phyloP scores from a whole-genome alignment of 2,329 filamentous ascomycete genomes.

The Fonsecaea pedrosoi region DNA sequence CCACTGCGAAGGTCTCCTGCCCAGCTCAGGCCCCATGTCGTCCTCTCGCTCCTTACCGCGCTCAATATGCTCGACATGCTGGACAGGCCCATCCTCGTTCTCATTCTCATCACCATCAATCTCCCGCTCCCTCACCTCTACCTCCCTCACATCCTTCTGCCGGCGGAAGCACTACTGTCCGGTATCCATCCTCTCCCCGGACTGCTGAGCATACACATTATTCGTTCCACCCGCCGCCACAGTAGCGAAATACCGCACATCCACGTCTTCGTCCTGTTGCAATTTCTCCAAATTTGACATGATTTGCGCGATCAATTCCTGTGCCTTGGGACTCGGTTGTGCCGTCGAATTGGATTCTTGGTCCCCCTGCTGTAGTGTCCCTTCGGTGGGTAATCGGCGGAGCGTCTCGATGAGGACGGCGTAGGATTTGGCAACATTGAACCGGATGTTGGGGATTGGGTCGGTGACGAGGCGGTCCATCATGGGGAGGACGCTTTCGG shows the following conservation, averaged over 20 bases:
- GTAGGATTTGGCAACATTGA: constrained; percentile 99
- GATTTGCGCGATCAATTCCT: constrained; percentile 83
- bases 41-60: background rate
- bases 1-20: constrained; percentile 16
- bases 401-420: constrained; percentile 87
- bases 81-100: background rate
- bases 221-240: constrained; percentile 70
- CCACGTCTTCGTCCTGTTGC: constrained; percentile 95
- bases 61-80: constrained; percentile 5
- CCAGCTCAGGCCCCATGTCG: constrained; percentile 11
- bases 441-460: constrained; percentile 97
- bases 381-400: constrained; percentile 85
- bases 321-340: constrained; percentile 71
- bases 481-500: constrained; percentile 92
- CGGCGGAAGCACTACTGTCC: constrained; percentile 33
- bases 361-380: constrained; percentile 83
- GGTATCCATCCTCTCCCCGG: constrained; percentile 51
- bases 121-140: constrained; percentile 19
- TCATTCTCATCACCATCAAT: constrained; percentile 7
- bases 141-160: constrained; percentile 8
- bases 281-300: constrained; percentile 91
- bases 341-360: constrained; percentile 69
- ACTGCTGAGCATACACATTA: constrained; percentile 52
- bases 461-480: constrained; percentile 91
- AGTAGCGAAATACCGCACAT: constrained; percentile 96